These are phyloP conservation scores for Petunia axillaris DNA, from an alignment of 257 asterid species.

Conservation along the genomic window DNA sequence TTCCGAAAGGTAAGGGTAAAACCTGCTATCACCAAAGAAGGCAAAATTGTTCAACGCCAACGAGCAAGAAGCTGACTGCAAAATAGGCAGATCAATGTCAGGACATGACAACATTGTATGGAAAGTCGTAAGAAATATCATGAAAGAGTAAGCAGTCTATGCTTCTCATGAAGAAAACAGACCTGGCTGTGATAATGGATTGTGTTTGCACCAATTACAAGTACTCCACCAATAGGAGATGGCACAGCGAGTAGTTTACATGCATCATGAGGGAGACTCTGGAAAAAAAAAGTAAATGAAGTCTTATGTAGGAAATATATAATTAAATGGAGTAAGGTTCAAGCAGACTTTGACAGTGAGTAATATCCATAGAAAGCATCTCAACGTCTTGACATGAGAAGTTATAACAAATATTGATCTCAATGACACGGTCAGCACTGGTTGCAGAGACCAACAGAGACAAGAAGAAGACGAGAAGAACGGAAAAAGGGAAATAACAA, in stretches of 20 bases:
- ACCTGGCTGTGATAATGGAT: conserved; percentile 99
- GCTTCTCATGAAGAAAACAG: conserved; percentile 20
- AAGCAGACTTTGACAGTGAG: neutral
- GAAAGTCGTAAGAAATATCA: conserved; percentile 15
- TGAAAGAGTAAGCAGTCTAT: conserved; percentile 30
- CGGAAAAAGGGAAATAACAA: neutral
- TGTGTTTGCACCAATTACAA: conserved; percentile 87
- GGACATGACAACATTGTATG: conserved; percentile 27
- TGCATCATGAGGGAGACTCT: conserved; percentile 96
- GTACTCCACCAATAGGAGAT: conserved; percentile 97
- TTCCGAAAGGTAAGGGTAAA: conserved; percentile 25
- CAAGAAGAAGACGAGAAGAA: neutral
- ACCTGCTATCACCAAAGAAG: conserved; percentile 59
- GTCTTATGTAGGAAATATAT: conserved; percentile 21
- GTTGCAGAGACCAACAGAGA: neutral
- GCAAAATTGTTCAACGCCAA: conserved; percentile 88
- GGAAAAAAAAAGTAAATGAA: conserved; percentile 38
- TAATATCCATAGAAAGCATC: neutral
- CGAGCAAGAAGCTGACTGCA: conserved; percentile 88
- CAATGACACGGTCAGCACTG: neutral
- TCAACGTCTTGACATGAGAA: neutral
- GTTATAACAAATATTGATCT: neutral
- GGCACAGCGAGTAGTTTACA: conserved; percentile 99
- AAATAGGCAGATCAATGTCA: conserved; percentile 34
- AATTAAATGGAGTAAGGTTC: neutral